Evolutionary conservation across 225 moss, liverwort and hornwort species (phyloP).

Genomic region (Antitrichia curtipendula): DNA sequence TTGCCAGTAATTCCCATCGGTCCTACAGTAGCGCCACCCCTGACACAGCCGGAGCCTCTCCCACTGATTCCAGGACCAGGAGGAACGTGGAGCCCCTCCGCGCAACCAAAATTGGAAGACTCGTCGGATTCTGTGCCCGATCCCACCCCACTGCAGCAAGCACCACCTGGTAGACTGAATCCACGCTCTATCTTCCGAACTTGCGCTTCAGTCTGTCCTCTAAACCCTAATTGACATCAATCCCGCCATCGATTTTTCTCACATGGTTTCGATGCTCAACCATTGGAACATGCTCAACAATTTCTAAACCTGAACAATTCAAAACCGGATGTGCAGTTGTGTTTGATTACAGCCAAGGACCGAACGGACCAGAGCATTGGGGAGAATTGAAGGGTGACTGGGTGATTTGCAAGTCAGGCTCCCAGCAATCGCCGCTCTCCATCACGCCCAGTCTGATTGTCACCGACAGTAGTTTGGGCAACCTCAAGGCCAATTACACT

Average conservation of each 20-base stretch:
- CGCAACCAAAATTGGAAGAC: background rate
- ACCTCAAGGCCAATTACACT: slow-evolving; percentile 16
- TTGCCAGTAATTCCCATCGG: background rate
- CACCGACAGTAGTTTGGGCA: slow-evolving; percentile 16
- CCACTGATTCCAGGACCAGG: slow-evolving; percentile 16
- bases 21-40: background rate
- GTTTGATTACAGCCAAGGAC: slow-evolving; percentile 40
- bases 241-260: too few relatives aligned
- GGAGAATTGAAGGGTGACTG: slow-evolving; percentile 27
- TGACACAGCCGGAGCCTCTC: slow-evolving; percentile 1
- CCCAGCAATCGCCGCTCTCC: slow-evolving; percentile 34
- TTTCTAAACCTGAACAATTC: background rate
- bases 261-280: background rate
- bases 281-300: background rate
- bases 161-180: background rate
- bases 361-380: slow-evolving; percentile 36
- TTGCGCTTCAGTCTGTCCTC: background rate
- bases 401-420: slow-evolving; percentile 27
- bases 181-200: background rate
- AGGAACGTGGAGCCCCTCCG: slow-evolving; percentile 2
- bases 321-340: background rate
- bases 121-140: background rate
- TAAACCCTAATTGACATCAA: background rate
- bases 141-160: background rate
- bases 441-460: slow-evolving; percentile 13